Base-by-base conservation (phyloP, 1,284 basidiomycete genomes). In the Cryptococcus depauperatus region DNA sequence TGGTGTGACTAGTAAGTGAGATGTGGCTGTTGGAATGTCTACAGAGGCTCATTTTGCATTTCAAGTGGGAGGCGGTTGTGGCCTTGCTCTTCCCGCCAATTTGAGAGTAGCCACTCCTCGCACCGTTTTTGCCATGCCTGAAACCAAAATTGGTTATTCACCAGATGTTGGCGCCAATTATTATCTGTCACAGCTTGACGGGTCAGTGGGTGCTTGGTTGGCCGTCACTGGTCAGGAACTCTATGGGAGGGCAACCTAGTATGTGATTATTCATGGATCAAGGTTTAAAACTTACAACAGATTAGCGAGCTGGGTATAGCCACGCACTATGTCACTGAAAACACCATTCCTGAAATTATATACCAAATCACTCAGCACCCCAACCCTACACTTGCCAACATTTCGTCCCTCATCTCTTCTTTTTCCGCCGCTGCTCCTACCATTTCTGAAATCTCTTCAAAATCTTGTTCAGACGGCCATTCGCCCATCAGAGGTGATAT, bases 91-190 rank as follows among this genome's bases (percentile, higher is more conserved):
- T n/a, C 81, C 86, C 52, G 92, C 91, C 4, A 79, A 83, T 0
- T 90, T 98, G 72, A 79, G 95, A 51, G 79, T 99, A 48, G 92
- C 92, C 3, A 97, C 95, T 3, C 90, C 96, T 69, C 85, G 85
- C 35, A 96, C 93, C 0, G 53, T 78, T 1, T 87, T 92, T 64
- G 85, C 91, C n/a, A 98, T 98, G 93, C 95, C 95, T 28, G 91
- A 96, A 73, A 87, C 87, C 19, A 89, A 86, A 65, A 92, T 93
- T 54, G 90, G 74, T 16, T 73, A 73, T 47, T 53, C 69, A 5
- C 70, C 70, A 14, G 70, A 71, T 52, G 93, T 98, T 40, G 95
- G 95, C 29, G 85, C 85, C 34, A 91, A 81, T 57, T 85, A 84
- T 72, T 91, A 90, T 72, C 75, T 98, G 43, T 82, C 90, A 23